A percentile compares a stretch with the other conserved stretches of the same genome.
Conservation (phyloP, 2,329 filamentous ascomycete species). For the Aspergillus sp. region DNA sequence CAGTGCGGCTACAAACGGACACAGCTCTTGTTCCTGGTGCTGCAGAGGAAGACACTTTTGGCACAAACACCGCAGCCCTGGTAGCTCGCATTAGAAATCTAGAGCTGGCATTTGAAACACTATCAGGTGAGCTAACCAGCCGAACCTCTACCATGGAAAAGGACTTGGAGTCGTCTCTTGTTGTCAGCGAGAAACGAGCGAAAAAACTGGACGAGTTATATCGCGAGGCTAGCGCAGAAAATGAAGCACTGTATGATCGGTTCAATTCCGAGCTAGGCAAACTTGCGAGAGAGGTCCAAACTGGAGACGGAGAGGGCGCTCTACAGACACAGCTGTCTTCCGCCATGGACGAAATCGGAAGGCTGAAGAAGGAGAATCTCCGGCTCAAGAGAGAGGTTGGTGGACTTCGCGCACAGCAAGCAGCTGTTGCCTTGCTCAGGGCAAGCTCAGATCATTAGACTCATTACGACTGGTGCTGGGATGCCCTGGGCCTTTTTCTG, state of each 20-base stretch:
- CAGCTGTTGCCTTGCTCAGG: slow-evolving; percentile 37
- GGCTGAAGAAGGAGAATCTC: slow-evolving; percentile 83
- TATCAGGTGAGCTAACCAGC: slow-evolving; percentile 63
- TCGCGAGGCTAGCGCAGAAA: slow-evolving; percentile 85
- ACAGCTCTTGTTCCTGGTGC: slow-evolving; percentile 35
- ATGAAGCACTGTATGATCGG: slow-evolving; percentile 86
- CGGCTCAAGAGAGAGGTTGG: slow-evolving; percentile 81
- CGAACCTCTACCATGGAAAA: slow-evolving; percentile 67
- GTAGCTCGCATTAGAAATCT: slow-evolving; percentile 65
- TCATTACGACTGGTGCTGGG: not conserved
- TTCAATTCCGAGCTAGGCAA: slow-evolving; percentile 91
- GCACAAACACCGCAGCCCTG: slow-evolving; percentile 30
- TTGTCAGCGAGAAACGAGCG: slow-evolving; percentile 76
- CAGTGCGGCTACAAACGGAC: slow-evolving; percentile 41
- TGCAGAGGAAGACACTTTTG: slow-evolving; percentile 20
- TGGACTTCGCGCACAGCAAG: slow-evolving; percentile 62
- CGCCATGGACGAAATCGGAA: slow-evolving; percentile 74
- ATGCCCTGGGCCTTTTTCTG: not conserved
- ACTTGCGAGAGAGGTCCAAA: slow-evolving; percentile 76
- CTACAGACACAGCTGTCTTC: slow-evolving; percentile 73
- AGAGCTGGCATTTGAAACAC: slow-evolving; percentile 67
- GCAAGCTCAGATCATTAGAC: slow-evolving; percentile 25
- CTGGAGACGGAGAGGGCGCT: slow-evolving; percentile 78
- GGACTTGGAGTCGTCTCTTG: slow-evolving; percentile 73
- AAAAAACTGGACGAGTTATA: slow-evolving; percentile 86